Base-by-base conservation (phyloP, 2,329 filamentous ascomycete genomes). In the Scolecobasidium constrictum region DNA sequence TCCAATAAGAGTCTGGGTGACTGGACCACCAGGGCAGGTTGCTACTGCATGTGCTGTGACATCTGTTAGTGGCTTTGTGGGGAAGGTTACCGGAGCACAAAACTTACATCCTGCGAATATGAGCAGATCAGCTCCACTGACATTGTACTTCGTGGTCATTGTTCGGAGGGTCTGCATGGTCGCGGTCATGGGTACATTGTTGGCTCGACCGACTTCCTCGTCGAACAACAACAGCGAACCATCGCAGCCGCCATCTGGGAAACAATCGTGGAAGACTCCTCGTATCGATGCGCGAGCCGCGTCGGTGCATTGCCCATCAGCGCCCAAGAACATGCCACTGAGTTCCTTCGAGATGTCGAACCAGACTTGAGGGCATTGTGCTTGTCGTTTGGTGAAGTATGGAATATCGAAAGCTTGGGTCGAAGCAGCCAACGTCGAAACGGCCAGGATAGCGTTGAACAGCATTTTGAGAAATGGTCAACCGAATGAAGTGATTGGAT, bases 71-170 rank as follows among this genome's bases (percentile, higher is more conserved):
- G 13, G 39, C 5, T 43, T 18, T 22, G 13, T 42, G 6, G 12
- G 22, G 17, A n/a, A n/a, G 15, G 11, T 21, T 23, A 23, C 20
- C 35, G n/a, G 23, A 46, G 38, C 38, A 31, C 48, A 40, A 15
- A 37, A 34, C 48, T 35, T 47, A 52, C 48, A 46, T 19, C 48
- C 64, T 3, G 64, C 69, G 39, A 73, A 66, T 52, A 74, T 69
- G 33, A 73, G 68, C 16, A 77, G 57, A 53, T 77, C 73, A 15
- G 73, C 73, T 48, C 71, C 68, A 9, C 63, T 59, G n/a, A 73
- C 61, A 13, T 59, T 55, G 46, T 64, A 68, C 43, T 64, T 59
- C 16, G 50, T 46, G 41, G 63, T 63, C 49, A 71, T 62, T 2
- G 47, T 45, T 28, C 56, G 53, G 3, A 68, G 60, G 18, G 62